Percentiles rank a stretch among this genome's conserved stretches.
Evolutionary conservation across 306 rosid genomes (phyloP).

Genomic region (Vigna trinervia): DNA sequence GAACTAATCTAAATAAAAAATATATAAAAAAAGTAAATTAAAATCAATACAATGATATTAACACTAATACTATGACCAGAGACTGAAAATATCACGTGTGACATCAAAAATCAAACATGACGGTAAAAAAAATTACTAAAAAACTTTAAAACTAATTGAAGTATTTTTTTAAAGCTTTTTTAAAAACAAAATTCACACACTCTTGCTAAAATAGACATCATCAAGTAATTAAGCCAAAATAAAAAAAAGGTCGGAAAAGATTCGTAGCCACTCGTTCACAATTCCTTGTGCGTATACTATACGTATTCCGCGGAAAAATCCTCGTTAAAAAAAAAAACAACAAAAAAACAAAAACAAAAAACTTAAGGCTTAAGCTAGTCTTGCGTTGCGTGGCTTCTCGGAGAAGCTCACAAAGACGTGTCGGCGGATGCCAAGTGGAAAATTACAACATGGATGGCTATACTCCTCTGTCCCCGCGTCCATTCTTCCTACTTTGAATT

Average conservation of each 20-base stretch:
- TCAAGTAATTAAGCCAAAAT: no score
- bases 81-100: no score
- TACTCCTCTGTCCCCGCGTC: constrained; percentile 15
- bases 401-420: constrained; percentile 54
- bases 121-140: no score
- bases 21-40: no score
- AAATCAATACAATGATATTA: no score
- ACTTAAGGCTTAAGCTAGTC: constrained; percentile 62
- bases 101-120: no score
- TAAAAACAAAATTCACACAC: no score
- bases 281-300: neutral
- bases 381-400: constrained; percentile 76
- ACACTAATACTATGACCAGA: no score
- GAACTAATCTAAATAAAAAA: no score
- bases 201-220: no score
- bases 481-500: neutral
- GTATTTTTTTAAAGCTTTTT: no score
- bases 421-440: constrained; percentile 55
- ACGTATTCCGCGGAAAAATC: neutral
- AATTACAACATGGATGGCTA: neutral
- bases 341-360: neutral
- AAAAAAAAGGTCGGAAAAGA: neutral
- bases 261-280: neutral
- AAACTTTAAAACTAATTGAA: no score
- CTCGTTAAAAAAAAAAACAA: neutral